A percentile compares a stretch with the other conserved stretches of the same genome.
These are phyloP conservation scores for Oryza brachyantha DNA, from an alignment of 176 grass and related monocot genomes.

Conservation along the genomic window DNA sequence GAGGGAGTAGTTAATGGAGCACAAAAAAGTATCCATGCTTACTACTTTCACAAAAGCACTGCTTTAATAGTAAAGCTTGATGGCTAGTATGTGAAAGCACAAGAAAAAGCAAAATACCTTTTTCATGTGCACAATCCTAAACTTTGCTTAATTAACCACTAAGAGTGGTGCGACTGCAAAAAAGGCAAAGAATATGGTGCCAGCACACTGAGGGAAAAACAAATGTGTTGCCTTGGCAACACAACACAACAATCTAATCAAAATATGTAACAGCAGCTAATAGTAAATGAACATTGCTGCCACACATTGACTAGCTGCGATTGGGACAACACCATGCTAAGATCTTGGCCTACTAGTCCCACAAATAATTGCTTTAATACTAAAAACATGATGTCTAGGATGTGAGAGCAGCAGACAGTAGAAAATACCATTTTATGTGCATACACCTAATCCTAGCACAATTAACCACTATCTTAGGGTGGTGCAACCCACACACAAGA, in stretches of 20 bases:
- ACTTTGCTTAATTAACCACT: not conserved
- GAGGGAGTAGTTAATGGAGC: not conserved
- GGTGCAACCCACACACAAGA: not conserved
- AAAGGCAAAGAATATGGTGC: too few relatives aligned
- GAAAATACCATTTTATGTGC: not conserved
- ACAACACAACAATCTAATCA: too few relatives aligned
- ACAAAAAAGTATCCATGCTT: not conserved
- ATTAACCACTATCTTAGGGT: not conserved
- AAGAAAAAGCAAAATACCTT: not conserved
- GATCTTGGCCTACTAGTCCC: not conserved
- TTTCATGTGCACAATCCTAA: not conserved
- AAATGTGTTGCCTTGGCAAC: not conserved
- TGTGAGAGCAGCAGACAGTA: not conserved
- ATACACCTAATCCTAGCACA: not conserved
- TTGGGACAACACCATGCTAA: not conserved
- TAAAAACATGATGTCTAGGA: too few relatives aligned
- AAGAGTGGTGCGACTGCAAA: not conserved
- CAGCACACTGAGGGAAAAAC: not conserved
- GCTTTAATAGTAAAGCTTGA: not conserved
- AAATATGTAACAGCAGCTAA: too few relatives aligned
- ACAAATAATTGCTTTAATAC: not conserved
- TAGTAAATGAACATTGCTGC: too few relatives aligned
- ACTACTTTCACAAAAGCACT: not conserved
- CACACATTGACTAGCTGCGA: too few relatives aligned
- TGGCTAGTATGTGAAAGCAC: not conserved